These are phyloP conservation scores for Sherardia arvensis DNA, from an alignment of 257 asterid species.

Conservation along the genomic window DNA sequence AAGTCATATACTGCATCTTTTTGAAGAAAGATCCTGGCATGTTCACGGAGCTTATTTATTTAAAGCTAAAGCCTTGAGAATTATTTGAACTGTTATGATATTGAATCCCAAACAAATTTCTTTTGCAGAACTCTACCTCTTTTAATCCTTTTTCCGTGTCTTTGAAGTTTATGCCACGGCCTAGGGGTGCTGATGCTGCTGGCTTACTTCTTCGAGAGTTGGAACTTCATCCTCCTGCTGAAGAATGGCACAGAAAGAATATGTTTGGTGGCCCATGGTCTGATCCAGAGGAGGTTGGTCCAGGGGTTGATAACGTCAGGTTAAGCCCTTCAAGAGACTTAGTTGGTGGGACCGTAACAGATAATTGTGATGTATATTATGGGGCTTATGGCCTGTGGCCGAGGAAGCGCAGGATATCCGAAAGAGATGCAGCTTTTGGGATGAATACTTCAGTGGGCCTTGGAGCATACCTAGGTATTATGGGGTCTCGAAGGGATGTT, in stretches of 20 bases:
- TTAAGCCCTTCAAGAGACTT: slow-evolving; percentile 42
- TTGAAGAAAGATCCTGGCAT: neutral
- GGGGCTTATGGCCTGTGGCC: slow-evolving; percentile 96
- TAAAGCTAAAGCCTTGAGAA: neutral
- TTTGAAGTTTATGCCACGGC: slow-evolving; percentile 94
- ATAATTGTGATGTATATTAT: slow-evolving; percentile 38
- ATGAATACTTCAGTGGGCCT: slow-evolving; percentile 89
- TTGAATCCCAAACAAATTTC: neutral
- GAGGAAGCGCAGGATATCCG: slow-evolving; percentile 93
- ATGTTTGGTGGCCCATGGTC: slow-evolving; percentile 99
- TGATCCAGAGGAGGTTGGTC: slow-evolving; percentile 54
- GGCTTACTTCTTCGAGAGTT: slow-evolving; percentile 92
- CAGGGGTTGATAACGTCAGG: slow-evolving; percentile 40
- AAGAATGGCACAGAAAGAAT: slow-evolving; percentile 98
- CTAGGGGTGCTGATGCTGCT: slow-evolving; percentile 99
- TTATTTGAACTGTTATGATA: neutral
- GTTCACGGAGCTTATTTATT: neutral
- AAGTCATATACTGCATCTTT: neutral
- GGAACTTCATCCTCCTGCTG: slow-evolving; percentile 99
- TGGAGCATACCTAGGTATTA: slow-evolving; percentile 96
- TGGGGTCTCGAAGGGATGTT: slow-evolving; percentile 99
- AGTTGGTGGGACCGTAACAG: slow-evolving; percentile 41
- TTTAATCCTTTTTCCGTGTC: neutral
- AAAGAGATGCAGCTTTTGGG: slow-evolving; percentile 98
- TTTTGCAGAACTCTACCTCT: neutral